phyloP scores from a whole-genome alignment of 805 yeast species.

The Lachancea kluyveri region DNA sequence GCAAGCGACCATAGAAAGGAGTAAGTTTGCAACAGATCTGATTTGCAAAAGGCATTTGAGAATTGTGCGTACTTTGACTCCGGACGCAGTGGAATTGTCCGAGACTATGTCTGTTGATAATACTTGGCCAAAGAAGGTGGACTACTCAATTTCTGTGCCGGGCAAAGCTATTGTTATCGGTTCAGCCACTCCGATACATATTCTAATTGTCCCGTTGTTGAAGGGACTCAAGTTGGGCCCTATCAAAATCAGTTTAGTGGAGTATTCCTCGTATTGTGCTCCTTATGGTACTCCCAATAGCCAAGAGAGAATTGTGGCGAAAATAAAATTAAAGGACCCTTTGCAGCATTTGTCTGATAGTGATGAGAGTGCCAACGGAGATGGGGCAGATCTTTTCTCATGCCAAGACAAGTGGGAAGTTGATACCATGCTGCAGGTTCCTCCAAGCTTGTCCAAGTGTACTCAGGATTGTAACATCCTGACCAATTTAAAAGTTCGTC shows the following conservation, averaged over 20 bases:
- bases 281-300: constrained; percentile 49
- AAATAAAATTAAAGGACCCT: constrained; percentile 39
- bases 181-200: constrained; percentile 60
- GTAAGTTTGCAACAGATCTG: constrained; percentile 64
- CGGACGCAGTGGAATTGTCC: constrained; percentile 80
- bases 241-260: constrained; percentile 63
- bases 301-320: constrained; percentile 58
- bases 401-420: constrained; percentile 70
- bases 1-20: constrained; percentile 77
- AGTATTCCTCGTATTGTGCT: constrained; percentile 58
- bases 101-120: constrained; percentile 93
- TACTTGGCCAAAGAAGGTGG: constrained; percentile 92
- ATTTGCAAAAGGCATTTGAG: constrained; percentile 65
- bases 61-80: constrained; percentile 77
- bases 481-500: constrained; percentile 72
- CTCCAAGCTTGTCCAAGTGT: constrained; percentile 64
- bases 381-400: constrained; percentile 18
- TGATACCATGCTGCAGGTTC: constrained; percentile 52
- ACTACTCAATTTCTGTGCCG: constrained; percentile 81
- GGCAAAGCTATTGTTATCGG: constrained; percentile 89
- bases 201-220: constrained; percentile 68
- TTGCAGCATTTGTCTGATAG: constrained; percentile 32
- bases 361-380: constrained; percentile 22
- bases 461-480: constrained; percentile 83
- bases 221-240: constrained; percentile 78